Base-by-base conservation (phyloP, 257 asterid genomes). In the Lycium ferocissimum region DNA sequence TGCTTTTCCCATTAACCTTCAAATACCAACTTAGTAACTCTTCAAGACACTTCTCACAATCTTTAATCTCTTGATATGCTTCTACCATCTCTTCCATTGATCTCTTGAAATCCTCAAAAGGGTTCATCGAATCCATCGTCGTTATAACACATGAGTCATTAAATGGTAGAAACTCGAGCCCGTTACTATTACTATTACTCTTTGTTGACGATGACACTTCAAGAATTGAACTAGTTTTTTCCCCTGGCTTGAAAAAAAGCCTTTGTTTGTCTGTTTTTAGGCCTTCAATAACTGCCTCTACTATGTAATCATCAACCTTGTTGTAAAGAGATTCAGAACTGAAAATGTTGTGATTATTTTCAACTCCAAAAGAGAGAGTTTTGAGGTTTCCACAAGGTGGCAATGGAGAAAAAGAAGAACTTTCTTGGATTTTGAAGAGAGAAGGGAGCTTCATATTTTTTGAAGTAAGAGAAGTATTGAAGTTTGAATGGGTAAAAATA, bases 1-100 rank as follows among this genome's bases (percentile, higher is more conserved):
- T 89, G 37, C 66, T 43, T 59, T 84, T 86, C 59, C 58, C 85
- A 71, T 93, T 93, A 17, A 90, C 86, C 38, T 82, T 87, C n/a
- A 93, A 89, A 84, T 90, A 93, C 37, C 89, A 90, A 62, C 86
- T 57, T 57, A 93, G 73, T 18, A 92, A 85, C 18, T 88, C 93
- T 84, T 92, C 94, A 65, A 93, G 73, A 9, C 61, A 75, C 2
- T 86, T 89, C 92, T 95, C 89, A 54, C 89, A 87, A 54, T 89
- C 89, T 35, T 87, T 87, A 45, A 91, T 37, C 22, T 86, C 90
- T 53, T 22, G n/a, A 53, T 90, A 88, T 22, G 91, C 89, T 72
- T 81, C 93, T 85, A 93, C 91, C 93, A 93, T 91, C 84, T 92
- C 95, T 87, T 79, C 92, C 93, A 93, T 93, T 43, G 97, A 92